phyloP scores from a whole-genome alignment of 352 stramenopile genomes.

The Albugo laibachii region DNA sequence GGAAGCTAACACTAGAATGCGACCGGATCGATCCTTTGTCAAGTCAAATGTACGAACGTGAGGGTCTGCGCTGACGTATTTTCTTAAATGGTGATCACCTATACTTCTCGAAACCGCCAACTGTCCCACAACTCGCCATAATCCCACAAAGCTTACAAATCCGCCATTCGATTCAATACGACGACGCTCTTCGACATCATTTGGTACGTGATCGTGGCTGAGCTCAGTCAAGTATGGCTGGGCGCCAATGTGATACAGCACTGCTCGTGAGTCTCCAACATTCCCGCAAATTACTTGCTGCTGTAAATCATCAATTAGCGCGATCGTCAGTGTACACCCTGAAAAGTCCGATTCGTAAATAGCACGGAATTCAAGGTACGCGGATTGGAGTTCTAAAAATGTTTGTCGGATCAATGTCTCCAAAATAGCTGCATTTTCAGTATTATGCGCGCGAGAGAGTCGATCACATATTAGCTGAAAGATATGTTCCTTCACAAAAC shows the following conservation, averaged over 20 bases:
- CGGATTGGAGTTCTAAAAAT: constrained; percentile 44
- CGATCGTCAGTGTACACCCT: constrained; percentile 60
- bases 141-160: constrained; percentile 41
- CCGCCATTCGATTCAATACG: constrained; percentile 61
- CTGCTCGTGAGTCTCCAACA: constrained; percentile 68
- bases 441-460: not conserved
- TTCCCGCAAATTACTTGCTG: constrained; percentile 44
- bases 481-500: constrained; percentile 45
- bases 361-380: constrained; percentile 21
- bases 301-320: constrained; percentile 38
- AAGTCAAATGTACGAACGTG: constrained; percentile 27
- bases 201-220: constrained; percentile 43
- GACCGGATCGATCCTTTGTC: not conserved
- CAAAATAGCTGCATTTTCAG: not conserved
- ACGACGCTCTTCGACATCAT: constrained; percentile 19
- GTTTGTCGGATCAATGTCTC: constrained; percentile 46
- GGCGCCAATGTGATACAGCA: constrained; percentile 18
- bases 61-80: constrained; percentile 66
- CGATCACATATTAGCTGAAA: constrained; percentile 11
- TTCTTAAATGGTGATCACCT: constrained; percentile 72
- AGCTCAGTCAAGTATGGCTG: constrained; percentile 7
- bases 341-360: constrained; percentile 29
- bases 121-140: constrained; percentile 78
- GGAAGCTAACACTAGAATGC: constrained; percentile 36
- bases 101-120: constrained; percentile 85